Evolutionary conservation across 805 yeast species (phyloP).

Genomic region (Schwanniomyces occidentalis): DNA sequence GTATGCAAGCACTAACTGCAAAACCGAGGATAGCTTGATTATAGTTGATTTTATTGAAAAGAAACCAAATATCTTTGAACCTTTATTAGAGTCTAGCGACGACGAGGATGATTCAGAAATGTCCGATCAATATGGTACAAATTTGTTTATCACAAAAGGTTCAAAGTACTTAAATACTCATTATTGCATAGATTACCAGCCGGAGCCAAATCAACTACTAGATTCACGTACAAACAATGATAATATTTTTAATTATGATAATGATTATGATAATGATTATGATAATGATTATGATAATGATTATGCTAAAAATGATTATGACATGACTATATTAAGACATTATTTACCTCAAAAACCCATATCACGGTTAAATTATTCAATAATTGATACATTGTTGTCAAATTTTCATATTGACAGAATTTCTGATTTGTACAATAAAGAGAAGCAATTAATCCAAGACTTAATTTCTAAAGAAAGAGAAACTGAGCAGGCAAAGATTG

Average conservation of each 20-base stretch:
- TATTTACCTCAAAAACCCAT: slow-evolving; percentile 19
- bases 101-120: background rate
- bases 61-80: slow-evolving; percentile 2
- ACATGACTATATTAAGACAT: slow-evolving; percentile 15
- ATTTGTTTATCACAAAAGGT: slow-evolving; percentile 2
- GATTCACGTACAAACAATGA: too few relatives aligned
- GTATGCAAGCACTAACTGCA: too few relatives aligned
- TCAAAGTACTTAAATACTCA: slow-evolving; percentile 1
- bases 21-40: slow-evolving; percentile 8
- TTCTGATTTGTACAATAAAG: slow-evolving; percentile 5
- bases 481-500: slow-evolving; percentile 8
- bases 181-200: background rate
- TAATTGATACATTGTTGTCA: slow-evolving; percentile 16
- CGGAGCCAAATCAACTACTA: slow-evolving; percentile 2
- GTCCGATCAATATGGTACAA: slow-evolving; percentile 10
- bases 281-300: too few relatives aligned
- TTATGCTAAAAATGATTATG: slow-evolving; percentile 17
- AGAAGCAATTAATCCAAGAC: slow-evolving; percentile 6
- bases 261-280: too few relatives aligned
- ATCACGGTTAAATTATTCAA: slow-evolving; percentile 16
- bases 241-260: too few relatives aligned
- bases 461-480: slow-evolving; percentile 12
- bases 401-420: slow-evolving; percentile 8
- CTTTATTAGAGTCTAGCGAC: slow-evolving; percentile 1
- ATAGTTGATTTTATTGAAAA: slow-evolving; percentile 4